Evolutionary conservation across 2,329 filamentous ascomycete genomes (phyloP).

Genomic region (Fonsecaea monophora): DNA sequence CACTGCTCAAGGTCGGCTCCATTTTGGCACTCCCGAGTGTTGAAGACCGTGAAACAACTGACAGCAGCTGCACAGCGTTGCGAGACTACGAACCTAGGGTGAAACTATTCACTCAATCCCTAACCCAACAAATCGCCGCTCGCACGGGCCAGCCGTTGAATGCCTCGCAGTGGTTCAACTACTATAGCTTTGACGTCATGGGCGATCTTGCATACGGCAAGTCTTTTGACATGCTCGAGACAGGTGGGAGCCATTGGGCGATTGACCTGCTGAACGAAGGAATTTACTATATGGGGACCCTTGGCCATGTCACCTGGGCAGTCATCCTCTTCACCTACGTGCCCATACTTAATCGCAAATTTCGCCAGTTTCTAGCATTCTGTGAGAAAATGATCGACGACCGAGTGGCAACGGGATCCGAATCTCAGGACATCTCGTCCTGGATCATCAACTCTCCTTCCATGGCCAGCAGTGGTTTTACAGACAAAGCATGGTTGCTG

Average conservation of each 20-base stretch:
- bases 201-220: slow-evolving; percentile 30
- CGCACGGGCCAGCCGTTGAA: slow-evolving; percentile 16
- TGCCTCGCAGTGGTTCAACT: slow-evolving; percentile 32
- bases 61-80: too few relatives aligned
- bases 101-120: not conserved
- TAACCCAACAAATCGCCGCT: slow-evolving; percentile 6
- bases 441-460: slow-evolving; percentile 4
- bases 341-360: not conserved
- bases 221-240: slow-evolving; percentile 26
- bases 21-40: too few relatives aligned
- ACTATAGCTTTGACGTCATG: slow-evolving; percentile 36
- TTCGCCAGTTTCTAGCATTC: slow-evolving; percentile 9
- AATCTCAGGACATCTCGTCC: slow-evolving; percentile 3
- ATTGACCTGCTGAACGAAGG: slow-evolving; percentile 13
- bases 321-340: slow-evolving; percentile 10
- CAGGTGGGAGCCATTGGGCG: slow-evolving; percentile 14
- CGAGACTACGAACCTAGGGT: too few relatives aligned
- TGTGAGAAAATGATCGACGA: slow-evolving; percentile 1
- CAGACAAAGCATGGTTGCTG: slow-evolving; percentile 10
- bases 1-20: too few relatives aligned
- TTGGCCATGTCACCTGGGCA: not conserved
- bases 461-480: slow-evolving; percentile 1
- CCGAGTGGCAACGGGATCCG: not conserved
- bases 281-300: not conserved
- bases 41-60: too few relatives aligned